Evolutionary conservation across 257 asterid species (phyloP).

Genomic region (Pogostemon cablin): DNA sequence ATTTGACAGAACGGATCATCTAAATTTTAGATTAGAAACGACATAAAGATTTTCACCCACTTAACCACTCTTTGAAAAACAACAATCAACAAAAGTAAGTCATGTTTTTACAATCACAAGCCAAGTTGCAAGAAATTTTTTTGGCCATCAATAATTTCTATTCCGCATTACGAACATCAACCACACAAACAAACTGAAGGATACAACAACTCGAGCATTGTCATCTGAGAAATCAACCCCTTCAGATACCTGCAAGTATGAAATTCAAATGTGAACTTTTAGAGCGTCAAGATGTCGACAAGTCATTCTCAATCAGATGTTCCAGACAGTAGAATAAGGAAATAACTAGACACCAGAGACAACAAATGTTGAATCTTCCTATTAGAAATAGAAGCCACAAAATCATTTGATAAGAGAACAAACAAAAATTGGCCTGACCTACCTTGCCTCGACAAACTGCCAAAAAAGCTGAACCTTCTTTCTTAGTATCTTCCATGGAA

Average conservation of each 20-base stretch:
- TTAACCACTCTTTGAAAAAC: constrained; percentile 14
- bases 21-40: constrained; percentile 5
- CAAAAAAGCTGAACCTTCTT: constrained; percentile 85
- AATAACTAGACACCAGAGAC: constrained; percentile 6
- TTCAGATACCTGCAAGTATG: constrained; percentile 82
- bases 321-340: constrained; percentile 20
- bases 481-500: constrained; percentile 44
- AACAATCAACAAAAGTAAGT: neutral
- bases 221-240: constrained; percentile 98
- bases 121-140: neutral
- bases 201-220: constrained; percentile 96
- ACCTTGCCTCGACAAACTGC: constrained; percentile 99
- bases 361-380: constrained; percentile 10
- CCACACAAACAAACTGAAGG: constrained; percentile 47
- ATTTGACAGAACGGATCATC: constrained; percentile 29
- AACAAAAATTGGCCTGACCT: constrained; percentile 24
- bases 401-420: neutral
- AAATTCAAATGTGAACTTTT: constrained; percentile 24
- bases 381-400: constrained; percentile 8
- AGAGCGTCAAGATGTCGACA: constrained; percentile 10
- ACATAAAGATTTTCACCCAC: constrained; percentile 12
- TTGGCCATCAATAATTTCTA: constrained; percentile 10
- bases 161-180: constrained; percentile 30
- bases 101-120: constrained; percentile 16
- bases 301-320: neutral